Percentiles rank a stretch among this genome's conserved stretches.
Evolutionary conservation across 768 basidiomycete species (phyloP).

Genomic region (Russula compacta): DNA sequence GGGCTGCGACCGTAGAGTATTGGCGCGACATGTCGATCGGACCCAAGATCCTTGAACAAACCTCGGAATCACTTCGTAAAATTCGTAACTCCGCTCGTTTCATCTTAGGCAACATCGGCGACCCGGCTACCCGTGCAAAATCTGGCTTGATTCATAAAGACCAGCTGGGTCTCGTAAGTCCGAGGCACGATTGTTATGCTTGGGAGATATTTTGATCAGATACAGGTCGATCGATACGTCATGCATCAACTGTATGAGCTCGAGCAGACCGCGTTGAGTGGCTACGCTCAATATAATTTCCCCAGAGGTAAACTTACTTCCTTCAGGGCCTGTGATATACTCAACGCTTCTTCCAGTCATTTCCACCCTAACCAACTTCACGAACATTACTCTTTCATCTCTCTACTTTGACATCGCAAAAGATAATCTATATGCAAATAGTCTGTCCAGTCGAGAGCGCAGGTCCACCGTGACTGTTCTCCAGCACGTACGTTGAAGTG

Average conservation of each 20-base stretch:
- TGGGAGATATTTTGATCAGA: constrained; percentile 5
- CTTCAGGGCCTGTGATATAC: neutral
- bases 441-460: constrained; percentile 41
- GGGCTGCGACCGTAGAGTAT: constrained; percentile 89
- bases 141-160: constrained; percentile 32
- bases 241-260: constrained; percentile 76
- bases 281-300: constrained; percentile 71
- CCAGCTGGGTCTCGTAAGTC: constrained; percentile 57
- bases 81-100: constrained; percentile 83
- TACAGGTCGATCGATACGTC: constrained; percentile 74
- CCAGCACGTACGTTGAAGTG: constrained; percentile 48
- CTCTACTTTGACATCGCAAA: constrained; percentile 91
- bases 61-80: constrained; percentile 69
- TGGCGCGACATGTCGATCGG: constrained; percentile 85
- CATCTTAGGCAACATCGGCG: constrained; percentile 68
- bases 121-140: constrained; percentile 24
- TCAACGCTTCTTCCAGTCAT: constrained; percentile 43
- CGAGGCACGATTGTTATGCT: neutral
- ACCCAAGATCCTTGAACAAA: constrained; percentile 62
- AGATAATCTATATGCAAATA: constrained; percentile 78
- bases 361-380: constrained; percentile 63
- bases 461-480: constrained; percentile 62
- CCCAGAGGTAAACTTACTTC: constrained; percentile 50
- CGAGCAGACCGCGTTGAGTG: constrained; percentile 55
- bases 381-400: constrained; percentile 77